phyloP scores from a whole-genome alignment of 169 alveolate genomes.

The Plasmodium blacklocki region DNA sequence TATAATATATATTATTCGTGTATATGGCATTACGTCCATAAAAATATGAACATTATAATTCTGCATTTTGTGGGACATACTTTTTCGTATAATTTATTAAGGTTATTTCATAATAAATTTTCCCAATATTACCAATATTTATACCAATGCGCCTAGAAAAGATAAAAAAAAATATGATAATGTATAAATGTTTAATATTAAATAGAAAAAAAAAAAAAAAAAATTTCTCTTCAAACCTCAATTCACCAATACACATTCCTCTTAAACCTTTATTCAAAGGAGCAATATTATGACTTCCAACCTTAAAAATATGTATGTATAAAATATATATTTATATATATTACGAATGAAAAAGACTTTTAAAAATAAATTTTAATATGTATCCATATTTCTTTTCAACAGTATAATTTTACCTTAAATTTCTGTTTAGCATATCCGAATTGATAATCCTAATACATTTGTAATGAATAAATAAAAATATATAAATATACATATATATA shows the following conservation, averaged over 20 bases:
- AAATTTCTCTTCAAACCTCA: slow-evolving; percentile 73
- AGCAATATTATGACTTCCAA: slow-evolving; percentile 81
- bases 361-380: too few species aligned
- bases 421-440: slow-evolving; percentile 74
- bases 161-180: not conserved
- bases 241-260: slow-evolving; percentile 85
- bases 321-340: not conserved
- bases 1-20: too few species aligned
- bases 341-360: not conserved
- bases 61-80: slow-evolving; percentile 15
- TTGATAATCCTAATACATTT: slow-evolving; percentile 27
- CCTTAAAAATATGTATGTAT: slow-evolving; percentile 58
- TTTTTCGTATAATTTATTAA: slow-evolving; percentile 61
- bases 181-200: not conserved
- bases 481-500: slow-evolving; percentile 4
- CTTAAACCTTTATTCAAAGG: slow-evolving; percentile 82
- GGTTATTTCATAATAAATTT: slow-evolving; percentile 81
- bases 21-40: too few species aligned
- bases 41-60: not conserved
- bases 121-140: slow-evolving; percentile 80
- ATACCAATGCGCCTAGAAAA: slow-evolving; percentile 82
- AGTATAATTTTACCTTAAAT: slow-evolving; percentile 42
- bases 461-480: slow-evolving; percentile 8
- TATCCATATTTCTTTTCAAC: too few species aligned
- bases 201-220: not conserved